Conservation (phyloP, 805 yeast species). For the Yarrowia alimentaria region DNA sequence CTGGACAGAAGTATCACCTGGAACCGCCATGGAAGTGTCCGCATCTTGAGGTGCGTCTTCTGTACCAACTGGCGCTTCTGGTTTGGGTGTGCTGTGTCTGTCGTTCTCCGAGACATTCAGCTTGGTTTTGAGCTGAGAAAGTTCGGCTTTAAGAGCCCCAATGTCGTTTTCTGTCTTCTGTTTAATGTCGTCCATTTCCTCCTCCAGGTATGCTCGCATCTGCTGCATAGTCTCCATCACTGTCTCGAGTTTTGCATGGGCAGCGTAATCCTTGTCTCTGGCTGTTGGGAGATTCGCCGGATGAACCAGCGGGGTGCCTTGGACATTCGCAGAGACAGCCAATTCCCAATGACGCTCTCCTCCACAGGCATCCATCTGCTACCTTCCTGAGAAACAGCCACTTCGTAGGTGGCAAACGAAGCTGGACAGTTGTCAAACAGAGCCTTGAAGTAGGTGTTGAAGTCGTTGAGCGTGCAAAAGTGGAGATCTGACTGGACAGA, state of each 20-base stretch:
- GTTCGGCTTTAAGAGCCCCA: background rate
- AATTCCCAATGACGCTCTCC: background rate
- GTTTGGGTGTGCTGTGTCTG: too few species aligned
- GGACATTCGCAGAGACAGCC: background rate
- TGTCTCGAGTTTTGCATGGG: conserved; percentile 5
- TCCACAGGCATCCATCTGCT: conserved; percentile 1
- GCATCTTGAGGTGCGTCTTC: background rate
- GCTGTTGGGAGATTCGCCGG: background rate
- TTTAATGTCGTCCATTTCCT: conserved; percentile 14
- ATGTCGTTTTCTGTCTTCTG: background rate
- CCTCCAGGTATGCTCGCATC: conserved; percentile 9
- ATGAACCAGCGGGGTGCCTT: background rate
- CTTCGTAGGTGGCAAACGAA: background rate
- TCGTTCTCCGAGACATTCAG: background rate
- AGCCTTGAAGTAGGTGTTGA: background rate
- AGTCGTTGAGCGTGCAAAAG: conserved; percentile 1
- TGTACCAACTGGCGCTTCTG: background rate
- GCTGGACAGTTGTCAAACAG: background rate
- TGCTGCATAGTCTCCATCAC: conserved; percentile 6
- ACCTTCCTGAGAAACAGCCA: background rate
- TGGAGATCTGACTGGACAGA: background rate
- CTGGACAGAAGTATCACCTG: too few species aligned
- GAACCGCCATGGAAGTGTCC: too few species aligned
- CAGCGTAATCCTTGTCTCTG: background rate
- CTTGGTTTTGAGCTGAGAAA: background rate